These are phyloP conservation scores for Exophiala mesophila DNA, from an alignment of 2,329 filamentous ascomycete genomes.

Conservation along the genomic window DNA sequence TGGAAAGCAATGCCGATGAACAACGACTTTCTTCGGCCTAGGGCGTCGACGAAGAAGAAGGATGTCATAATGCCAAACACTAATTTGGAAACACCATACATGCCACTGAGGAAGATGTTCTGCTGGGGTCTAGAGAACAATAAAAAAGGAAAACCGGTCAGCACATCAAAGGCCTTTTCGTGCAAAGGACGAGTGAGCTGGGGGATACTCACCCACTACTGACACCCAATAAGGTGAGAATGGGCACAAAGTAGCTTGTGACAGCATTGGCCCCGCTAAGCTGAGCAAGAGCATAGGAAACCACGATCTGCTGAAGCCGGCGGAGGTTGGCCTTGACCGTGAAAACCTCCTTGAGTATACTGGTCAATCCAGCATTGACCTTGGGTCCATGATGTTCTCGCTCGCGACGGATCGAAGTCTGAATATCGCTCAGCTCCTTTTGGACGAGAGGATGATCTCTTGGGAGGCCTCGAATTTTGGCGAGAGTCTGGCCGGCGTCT, in stretches of 20 bases:
- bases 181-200: too few relatives aligned
- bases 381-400: constrained; percentile 7
- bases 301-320: constrained; percentile 36
- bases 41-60: constrained; percentile 43
- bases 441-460: constrained; percentile 28
- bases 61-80: constrained; percentile 39
- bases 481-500: constrained; percentile 29
- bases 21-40: constrained; percentile 38
- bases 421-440: constrained; percentile 30
- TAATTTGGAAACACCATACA: constrained; percentile 44
- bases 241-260: constrained; percentile 42
- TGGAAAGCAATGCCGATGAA: constrained; percentile 37
- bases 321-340: constrained; percentile 36
- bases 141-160: too few relatives aligned
- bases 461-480: constrained; percentile 31
- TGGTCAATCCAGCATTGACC: constrained; percentile 22
- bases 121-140: too few relatives aligned
- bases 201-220: too few relatives aligned
- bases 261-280: constrained; percentile 44
- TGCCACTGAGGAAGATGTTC: constrained; percentile 38
- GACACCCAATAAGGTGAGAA: constrained; percentile 37
- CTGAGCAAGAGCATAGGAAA: constrained; percentile 40
- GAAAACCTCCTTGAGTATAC: constrained; percentile 36
- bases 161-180: too few relatives aligned
- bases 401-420: constrained; percentile 24